Base-by-base conservation (phyloP, 345 rosid species). In the Pistacia integerrima region DNA sequence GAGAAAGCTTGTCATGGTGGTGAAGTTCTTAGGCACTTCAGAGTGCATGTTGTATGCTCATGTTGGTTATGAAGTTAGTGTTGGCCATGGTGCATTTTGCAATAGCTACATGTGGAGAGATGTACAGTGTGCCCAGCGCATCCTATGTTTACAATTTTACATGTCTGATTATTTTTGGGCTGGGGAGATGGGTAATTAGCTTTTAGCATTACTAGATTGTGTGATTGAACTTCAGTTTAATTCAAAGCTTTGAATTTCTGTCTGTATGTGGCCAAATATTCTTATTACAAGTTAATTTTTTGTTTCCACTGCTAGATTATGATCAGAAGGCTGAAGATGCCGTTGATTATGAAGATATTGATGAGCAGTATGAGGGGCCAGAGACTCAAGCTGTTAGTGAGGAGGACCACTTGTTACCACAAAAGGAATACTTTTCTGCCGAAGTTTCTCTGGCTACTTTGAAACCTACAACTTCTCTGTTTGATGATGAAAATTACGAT, bases 241-340 rank as follows among this genome's bases (percentile, higher is more conserved):
- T 25, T 33, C 17, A 13, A 35, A 58, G 60, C 25, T 35, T 20
- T 18, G 36, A 67, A 73, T 67, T 22, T 49, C 52, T 63, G 38
- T 20, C 48, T 62, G 58, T 76, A 11, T 54, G 20, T 70, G 38
- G 69, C 59, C 66, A 38, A 70, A 69, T 73, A 64, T 76, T 82
- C 75, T 81, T 73, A 76, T 86, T 67, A 14, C 76, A 59, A 52
- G 10, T 77, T 77, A 58, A 72, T 69, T 76, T 76, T 77, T 76
- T 68, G 72, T 84, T 83, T 76, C 65, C 75, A 25, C 64, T 82
- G 72, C 76, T 84, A 96, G 99, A 92, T 91, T 93, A 92, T 85
- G 85, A 88, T 82, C 89, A 88, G 84, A 92, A 96, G 88, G 91
- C 93, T 36, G 99, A 93, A 87, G 90, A 92, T 91, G 98, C 98